phyloP scores from a whole-genome alignment of 495 filamentous ascomycete genomes.

The Penicilliopsis zonata region DNA sequence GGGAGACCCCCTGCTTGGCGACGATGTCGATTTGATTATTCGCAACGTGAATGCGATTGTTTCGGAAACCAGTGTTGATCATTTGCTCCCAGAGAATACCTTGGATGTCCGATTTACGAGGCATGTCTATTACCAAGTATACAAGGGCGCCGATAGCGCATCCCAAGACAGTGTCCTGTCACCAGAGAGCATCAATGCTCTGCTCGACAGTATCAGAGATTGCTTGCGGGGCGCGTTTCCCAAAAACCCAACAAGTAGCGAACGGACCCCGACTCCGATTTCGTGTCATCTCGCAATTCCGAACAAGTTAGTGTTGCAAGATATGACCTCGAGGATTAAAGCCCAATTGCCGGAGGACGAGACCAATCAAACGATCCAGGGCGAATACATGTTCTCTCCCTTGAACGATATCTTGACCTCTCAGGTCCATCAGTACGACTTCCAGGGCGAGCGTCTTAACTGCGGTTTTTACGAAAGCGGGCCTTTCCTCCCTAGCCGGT shows the following conservation, averaged over 20 bases:
- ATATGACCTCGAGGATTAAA: neutral
- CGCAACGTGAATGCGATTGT: conserved; percentile 18
- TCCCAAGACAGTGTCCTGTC: no score
- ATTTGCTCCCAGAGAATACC: conserved; percentile 28
- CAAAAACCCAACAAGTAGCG: neutral
- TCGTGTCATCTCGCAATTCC: conserved; percentile 23
- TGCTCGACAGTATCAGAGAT: conserved; percentile 8
- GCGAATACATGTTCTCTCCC: conserved; percentile 25
- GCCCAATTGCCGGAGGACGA: neutral
- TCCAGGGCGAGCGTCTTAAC: conserved; percentile 15
- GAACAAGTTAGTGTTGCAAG: conserved; percentile 4
- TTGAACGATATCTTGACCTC: conserved; percentile 16
- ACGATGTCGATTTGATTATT: conserved; percentile 8
- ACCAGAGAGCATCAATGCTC: no score
- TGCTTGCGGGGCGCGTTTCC: conserved; percentile 10
- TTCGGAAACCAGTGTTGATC: conserved; percentile 22
- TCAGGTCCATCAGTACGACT: conserved; percentile 16
- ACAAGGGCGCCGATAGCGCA: conserved; percentile 1
- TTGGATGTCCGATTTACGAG: conserved; percentile 31
- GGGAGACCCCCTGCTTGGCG: neutral
- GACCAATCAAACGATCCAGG: conserved; percentile 6
- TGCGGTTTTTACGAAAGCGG: conserved; percentile 22
- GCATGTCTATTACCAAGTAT: conserved; percentile 17
- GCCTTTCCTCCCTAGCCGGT: conserved; percentile 15
- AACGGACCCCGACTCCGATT: conserved; percentile 12